Evolutionary conservation across 805 yeast genomes (phyloP).

Genomic region (Blastobotrys terrestris): DNA sequence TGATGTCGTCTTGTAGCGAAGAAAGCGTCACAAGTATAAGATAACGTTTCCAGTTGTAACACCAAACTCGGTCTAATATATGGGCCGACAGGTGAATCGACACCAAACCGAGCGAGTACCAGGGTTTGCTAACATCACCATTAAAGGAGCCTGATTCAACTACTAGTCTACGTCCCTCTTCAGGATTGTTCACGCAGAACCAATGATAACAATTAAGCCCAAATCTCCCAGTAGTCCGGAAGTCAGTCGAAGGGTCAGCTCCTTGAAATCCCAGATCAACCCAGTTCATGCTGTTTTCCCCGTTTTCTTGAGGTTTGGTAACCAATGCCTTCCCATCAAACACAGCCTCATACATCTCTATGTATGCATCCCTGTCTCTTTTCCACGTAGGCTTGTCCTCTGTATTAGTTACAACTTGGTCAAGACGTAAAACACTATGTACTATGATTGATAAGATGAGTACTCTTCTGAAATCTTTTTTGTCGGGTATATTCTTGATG

Average conservation of each 20-base stretch:
- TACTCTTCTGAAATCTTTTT: neutral
- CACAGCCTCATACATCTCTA: conserved; percentile 10
- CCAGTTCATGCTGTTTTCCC: conserved; percentile 25
- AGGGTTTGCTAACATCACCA: conserved; percentile 16
- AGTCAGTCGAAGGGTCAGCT: conserved; percentile 32
- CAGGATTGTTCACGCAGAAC: conserved; percentile 19
- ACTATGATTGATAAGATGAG: neutral
- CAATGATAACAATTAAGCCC: conserved; percentile 23
- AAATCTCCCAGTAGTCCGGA: conserved; percentile 30
- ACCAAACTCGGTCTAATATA: conserved; percentile 8
- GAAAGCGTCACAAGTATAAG: neutral
- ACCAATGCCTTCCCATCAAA: neutral
- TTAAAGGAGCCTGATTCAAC: conserved; percentile 24
- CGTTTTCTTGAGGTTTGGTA: neutral
- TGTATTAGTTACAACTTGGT: neutral
- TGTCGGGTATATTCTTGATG: conserved; percentile 3
- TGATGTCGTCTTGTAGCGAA: neutral
- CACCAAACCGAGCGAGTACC: conserved; percentile 32
- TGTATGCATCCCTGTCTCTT: neutral
- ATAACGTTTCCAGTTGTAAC: neutral
- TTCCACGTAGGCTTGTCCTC: conserved; percentile 5
- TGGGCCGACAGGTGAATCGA: conserved; percentile 27
- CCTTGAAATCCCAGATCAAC: conserved; percentile 36
- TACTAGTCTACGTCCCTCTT: conserved; percentile 12
- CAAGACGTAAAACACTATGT: neutral